These are phyloP conservation scores for Alternaria atra DNA, from an alignment of 2,329 filamentous ascomycete genomes.

Conservation along the genomic window DNA sequence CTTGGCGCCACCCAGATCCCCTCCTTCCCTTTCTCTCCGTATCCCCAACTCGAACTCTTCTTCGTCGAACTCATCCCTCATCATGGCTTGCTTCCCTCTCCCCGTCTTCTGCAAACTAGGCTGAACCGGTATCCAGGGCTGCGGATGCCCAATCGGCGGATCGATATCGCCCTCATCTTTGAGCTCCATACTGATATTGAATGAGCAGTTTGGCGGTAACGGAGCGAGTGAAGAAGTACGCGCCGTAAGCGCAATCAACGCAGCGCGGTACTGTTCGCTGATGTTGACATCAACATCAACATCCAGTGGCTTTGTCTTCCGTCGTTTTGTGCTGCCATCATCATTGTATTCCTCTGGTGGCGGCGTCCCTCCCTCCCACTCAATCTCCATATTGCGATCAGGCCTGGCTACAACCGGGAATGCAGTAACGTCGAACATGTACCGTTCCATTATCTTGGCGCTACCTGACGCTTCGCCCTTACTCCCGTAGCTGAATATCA, in stretches of 20 bases:
- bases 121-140: conserved; percentile 69
- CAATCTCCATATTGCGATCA: conserved; percentile 63
- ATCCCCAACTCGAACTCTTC: conserved; percentile 13
- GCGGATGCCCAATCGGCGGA: conserved; percentile 59
- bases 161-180: conserved; percentile 64
- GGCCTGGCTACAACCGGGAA: conserved; percentile 60
- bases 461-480: conserved; percentile 19
- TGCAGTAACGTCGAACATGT: conserved; percentile 66
- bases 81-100: conserved; percentile 34
- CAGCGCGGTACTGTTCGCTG: conserved; percentile 76
- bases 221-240: conserved; percentile 65
- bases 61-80: conserved; percentile 27
- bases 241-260: conserved; percentile 69
- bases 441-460: conserved; percentile 66
- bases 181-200: conserved; percentile 79
- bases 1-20: conserved; percentile 61
- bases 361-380: conserved; percentile 39
- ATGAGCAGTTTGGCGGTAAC: conserved; percentile 73
- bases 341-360: conserved; percentile 18
- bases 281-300: conserved; percentile 61
- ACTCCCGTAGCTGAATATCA: conserved; percentile 60
- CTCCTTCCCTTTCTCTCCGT: conserved; percentile 35
- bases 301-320: conserved; percentile 30
- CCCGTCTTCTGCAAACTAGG: conserved; percentile 54
- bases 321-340: conserved; percentile 10